phyloP scores from a whole-genome alignment of 169 alveolate genomes.

The Eimeria acervulina region DNA sequence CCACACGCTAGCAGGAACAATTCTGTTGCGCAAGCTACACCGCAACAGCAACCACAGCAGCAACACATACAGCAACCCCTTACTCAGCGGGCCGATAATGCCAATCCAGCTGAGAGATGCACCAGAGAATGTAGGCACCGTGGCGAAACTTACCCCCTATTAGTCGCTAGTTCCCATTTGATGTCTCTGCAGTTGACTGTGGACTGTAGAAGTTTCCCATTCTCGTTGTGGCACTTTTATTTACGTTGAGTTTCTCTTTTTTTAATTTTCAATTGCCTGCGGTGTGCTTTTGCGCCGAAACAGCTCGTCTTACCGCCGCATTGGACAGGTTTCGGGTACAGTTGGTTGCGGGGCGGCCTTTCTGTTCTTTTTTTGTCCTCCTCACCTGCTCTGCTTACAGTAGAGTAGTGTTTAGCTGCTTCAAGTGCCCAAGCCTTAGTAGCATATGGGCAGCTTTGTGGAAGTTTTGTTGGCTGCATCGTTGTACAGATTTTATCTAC shows the following conservation, averaged over 20 bases:
- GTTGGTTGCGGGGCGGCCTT: background rate
- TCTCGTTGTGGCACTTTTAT: background rate
- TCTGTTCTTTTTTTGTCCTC: background rate
- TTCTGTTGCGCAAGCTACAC: conserved; percentile 16
- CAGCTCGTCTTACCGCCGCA: conserved; percentile 60
- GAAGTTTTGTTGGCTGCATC: background rate
- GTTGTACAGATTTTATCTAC: background rate
- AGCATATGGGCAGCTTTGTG: conserved; percentile 8
- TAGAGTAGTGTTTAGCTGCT: background rate
- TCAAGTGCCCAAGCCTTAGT: background rate
- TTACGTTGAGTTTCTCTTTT: background rate
- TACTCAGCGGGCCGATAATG: conserved; percentile 21
- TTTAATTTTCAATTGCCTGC: background rate
- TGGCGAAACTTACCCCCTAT: background rate
- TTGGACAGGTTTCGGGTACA: conserved; percentile 51
- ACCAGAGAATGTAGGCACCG: conserved; percentile 29
- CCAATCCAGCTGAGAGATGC: conserved; percentile 36
- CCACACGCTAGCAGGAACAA: conserved; percentile 62
- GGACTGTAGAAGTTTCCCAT: background rate
- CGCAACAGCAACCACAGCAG: conserved; percentile 67
- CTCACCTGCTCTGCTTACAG: background rate
- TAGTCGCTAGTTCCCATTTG: background rate
- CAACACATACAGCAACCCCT: conserved; percentile 53
- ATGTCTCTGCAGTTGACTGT: background rate
- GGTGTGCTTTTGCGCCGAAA: conserved; percentile 37